Percentiles rank a stretch among this genome's conserved stretches.
phyloP scores from a whole-genome alignment of 2,329 filamentous ascomycete species.

The Thelonectria rubi region DNA sequence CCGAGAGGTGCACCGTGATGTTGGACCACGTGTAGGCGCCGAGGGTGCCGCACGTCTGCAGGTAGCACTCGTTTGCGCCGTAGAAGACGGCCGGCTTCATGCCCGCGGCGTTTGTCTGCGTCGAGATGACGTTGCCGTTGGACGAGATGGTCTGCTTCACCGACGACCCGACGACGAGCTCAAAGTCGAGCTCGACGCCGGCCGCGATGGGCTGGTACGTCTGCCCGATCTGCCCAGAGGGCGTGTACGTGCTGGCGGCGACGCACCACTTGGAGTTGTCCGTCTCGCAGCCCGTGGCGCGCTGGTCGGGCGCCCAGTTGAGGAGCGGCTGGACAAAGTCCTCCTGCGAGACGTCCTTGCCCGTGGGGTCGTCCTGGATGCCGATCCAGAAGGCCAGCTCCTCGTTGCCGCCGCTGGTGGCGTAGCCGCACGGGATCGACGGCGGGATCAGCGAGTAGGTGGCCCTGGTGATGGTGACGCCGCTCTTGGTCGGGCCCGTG shows the following conservation, averaged over 20 bases:
- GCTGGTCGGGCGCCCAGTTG: constrained; percentile 27
- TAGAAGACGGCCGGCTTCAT: constrained; percentile 29
- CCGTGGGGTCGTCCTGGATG: constrained; percentile 23
- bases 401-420: constrained; percentile 27
- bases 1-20: constrained; percentile 24
- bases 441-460: constrained; percentile 23
- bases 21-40: constrained; percentile 21
- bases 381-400: constrained; percentile 29
- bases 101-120: constrained; percentile 27
- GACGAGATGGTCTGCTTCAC: constrained; percentile 24
- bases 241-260: constrained; percentile 25
- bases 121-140: constrained; percentile 22
- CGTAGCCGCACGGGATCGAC: constrained; percentile 22
- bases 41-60: constrained; percentile 25
- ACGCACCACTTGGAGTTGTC: constrained; percentile 27
- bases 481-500: constrained; percentile 24
- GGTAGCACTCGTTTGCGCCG: constrained; percentile 28
- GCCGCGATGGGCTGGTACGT: constrained; percentile 17
- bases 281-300: constrained; percentile 18
- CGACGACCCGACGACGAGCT: constrained; percentile 18
- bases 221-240: constrained; percentile 16
- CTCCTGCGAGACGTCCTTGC: constrained; percentile 20
- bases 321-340: constrained; percentile 24
- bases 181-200: constrained; percentile 20
- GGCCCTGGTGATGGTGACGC: constrained; percentile 23